Evolutionary conservation across 2,329 filamentous ascomycete genomes (phyloP).

Genomic region (Tolypocladium tundrense): DNA sequence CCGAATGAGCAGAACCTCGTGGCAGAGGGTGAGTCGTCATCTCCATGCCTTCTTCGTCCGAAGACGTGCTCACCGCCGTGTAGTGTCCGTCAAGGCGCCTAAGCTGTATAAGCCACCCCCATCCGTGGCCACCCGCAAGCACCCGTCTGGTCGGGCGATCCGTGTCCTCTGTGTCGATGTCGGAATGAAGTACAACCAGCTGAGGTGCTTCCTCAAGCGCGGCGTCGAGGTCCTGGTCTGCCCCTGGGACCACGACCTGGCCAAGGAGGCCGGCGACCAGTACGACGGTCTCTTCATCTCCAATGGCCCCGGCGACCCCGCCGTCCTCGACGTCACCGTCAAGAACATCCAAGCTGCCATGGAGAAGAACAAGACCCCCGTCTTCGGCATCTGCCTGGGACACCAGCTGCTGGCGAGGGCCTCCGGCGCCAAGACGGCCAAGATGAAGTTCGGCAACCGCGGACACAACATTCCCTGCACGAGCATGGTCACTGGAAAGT

Average conservation of each 20-base stretch:
- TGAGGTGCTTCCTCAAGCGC: conserved; percentile 81
- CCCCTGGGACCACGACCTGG: conserved; percentile 93
- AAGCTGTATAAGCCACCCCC: conserved; percentile 74
- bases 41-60: conserved; percentile 2
- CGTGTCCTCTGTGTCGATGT: conserved; percentile 92
- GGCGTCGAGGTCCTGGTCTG: conserved; percentile 92
- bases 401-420: conserved; percentile 88
- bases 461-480: conserved; percentile 98
- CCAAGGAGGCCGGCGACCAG: conserved; percentile 61
- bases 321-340: conserved; percentile 70
- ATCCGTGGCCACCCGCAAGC: conserved; percentile 63
- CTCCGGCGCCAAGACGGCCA: conserved; percentile 72
- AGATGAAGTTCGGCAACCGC: conserved; percentile 99
- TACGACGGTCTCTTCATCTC: conserved; percentile 97
- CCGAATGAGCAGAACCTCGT: conserved; percentile 91
- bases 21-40: conserved; percentile 66
- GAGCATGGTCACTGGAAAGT: conserved; percentile 88
- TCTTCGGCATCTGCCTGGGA: conserved; percentile 94
- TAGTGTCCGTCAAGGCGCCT: conserved; percentile 82
- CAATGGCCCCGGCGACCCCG: conserved; percentile 93
- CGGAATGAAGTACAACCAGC: conserved; percentile 96
- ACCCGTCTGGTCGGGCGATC: conserved; percentile 78
- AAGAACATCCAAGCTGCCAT: conserved; percentile 69
- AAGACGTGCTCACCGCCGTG: conserved; percentile 7
- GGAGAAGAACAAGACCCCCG: conserved; percentile 68